A percentile compares a stretch with the other conserved stretches of the same genome.
phyloP scores from a whole-genome alignment of 805 yeast genomes.

The Starmerella ratchasimensis region DNA sequence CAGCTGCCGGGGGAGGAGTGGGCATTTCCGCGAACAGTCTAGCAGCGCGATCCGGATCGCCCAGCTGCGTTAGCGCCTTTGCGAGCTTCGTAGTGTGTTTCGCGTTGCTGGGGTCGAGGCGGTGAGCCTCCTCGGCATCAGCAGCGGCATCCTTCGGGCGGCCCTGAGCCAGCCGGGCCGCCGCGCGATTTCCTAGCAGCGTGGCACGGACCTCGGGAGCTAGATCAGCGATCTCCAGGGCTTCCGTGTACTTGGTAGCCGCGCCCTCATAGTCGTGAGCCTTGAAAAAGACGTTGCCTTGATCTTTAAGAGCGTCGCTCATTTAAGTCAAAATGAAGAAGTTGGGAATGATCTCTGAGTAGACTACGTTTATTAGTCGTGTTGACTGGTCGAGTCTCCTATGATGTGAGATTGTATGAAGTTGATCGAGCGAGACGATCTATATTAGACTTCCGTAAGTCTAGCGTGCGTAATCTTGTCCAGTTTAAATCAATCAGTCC shows the following conservation, averaged over 20 bases:
- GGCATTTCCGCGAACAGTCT: conserved; percentile 18
- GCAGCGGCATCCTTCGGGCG: conserved; percentile 25
- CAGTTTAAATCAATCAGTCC: too few relatives aligned
- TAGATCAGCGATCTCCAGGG: conserved; percentile 27
- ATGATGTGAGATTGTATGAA: too few relatives aligned
- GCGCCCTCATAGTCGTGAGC: conserved; percentile 26
- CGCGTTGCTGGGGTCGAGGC: conserved; percentile 23
- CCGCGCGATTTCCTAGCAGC: conserved; percentile 29
- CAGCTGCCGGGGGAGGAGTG: conserved; percentile 15
- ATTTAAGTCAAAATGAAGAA: too few relatives aligned
- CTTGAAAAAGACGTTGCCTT: conserved; percentile 30
- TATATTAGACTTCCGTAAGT: too few relatives aligned
- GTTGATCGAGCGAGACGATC: too few relatives aligned
- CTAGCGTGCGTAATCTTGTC: too few relatives aligned
- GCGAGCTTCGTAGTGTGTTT: conserved; percentile 29
- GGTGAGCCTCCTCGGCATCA: conserved; percentile 25
- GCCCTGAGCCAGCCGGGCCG: conserved; percentile 28
- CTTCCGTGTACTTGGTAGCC: conserved; percentile 25
- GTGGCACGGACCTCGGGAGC: conserved; percentile 20
- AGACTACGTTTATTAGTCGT: too few relatives aligned
- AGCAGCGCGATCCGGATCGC: conserved; percentile 27
- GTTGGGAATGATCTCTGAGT: too few relatives aligned
- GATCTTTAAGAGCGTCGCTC: conserved; percentile 24
- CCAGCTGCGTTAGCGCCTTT: conserved; percentile 26
- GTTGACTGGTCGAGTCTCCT: too few relatives aligned